Evolutionary conservation across 768 basidiomycete species (phyloP).

Genomic region (Serpula lacrymans): DNA sequence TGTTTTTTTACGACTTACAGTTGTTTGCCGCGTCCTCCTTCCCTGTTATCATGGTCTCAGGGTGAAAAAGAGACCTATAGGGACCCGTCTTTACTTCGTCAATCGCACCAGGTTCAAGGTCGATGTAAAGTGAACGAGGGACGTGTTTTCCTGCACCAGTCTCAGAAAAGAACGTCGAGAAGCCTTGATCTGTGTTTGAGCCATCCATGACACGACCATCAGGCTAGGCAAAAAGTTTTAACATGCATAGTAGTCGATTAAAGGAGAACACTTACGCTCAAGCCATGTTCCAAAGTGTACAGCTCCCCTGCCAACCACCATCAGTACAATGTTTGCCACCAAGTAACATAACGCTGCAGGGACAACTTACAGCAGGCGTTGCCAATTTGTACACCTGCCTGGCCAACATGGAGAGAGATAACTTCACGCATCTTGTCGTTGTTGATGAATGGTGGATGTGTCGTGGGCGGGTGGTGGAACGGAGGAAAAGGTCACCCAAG

Average conservation of each 20-base stretch:
- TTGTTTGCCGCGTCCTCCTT: conserved; percentile 99
- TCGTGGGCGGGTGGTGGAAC: conserved; percentile 11
- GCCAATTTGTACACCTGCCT: conserved; percentile 92
- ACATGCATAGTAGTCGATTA: background rate
- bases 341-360: conserved; percentile 5
- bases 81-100: conserved; percentile 93
- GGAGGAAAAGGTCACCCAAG: conserved; percentile 8
- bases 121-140: conserved; percentile 94
- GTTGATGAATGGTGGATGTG: conserved; percentile 13
- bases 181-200: conserved; percentile 77
- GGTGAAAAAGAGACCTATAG: conserved; percentile 94
- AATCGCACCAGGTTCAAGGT: conserved; percentile 92
- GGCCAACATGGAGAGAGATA: conserved; percentile 94
- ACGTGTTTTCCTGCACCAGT: conserved; percentile 93
- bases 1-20: conserved; percentile 53
- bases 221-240: conserved; percentile 50
- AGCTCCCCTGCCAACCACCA: conserved; percentile 72
- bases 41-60: conserved; percentile 93
- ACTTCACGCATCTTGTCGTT: conserved; percentile 77
- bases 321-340: conserved; percentile 10
- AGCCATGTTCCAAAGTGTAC: conserved; percentile 96
- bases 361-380: conserved; percentile 88
- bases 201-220: conserved; percentile 83
- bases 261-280: conserved; percentile 66
- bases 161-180: conserved; percentile 98